A percentile compares a stretch with the other conserved stretches of the same genome.
Conservation (phyloP, 768 basidiomycete genomes). For the Termitomyces sp. region DNA sequence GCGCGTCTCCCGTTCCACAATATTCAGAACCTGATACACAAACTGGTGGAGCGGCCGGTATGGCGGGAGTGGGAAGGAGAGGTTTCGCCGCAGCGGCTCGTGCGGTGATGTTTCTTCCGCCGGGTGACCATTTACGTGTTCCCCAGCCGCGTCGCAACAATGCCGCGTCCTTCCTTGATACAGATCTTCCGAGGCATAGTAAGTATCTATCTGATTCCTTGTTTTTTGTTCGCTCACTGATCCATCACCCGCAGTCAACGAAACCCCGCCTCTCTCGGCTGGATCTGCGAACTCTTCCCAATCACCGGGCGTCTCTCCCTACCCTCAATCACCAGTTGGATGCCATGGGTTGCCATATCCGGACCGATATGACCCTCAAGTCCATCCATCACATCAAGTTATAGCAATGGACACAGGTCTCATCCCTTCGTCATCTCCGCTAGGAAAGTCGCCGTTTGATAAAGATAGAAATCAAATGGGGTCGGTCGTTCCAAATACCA, state of each 20-base stretch:
- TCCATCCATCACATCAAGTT: slow-evolving; percentile 2
- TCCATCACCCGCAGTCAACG: slow-evolving; percentile 20
- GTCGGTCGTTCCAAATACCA: slow-evolving; percentile 14
- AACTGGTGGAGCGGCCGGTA: slow-evolving; percentile 71
- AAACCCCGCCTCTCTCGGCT: slow-evolving; percentile 44
- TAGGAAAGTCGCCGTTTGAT: slow-evolving; percentile 54
- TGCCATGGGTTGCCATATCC: slow-evolving; percentile 17
- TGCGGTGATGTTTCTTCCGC: slow-evolving; percentile 33
- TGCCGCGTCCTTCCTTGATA: slow-evolving; percentile 42
- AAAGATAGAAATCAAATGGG: slow-evolving; percentile 39
- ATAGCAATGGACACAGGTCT: slow-evolving; percentile 9
- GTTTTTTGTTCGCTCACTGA: background rate
- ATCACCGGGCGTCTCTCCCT: slow-evolving; percentile 38
- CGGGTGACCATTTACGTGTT: slow-evolving; percentile 11
- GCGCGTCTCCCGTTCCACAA: slow-evolving; percentile 11
- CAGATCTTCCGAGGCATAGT: slow-evolving; percentile 37
- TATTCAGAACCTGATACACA: slow-evolving; percentile 50
- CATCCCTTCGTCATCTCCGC: slow-evolving; percentile 21
- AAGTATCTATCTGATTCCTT: slow-evolving; percentile 17
- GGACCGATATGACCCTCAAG: slow-evolving; percentile 8
- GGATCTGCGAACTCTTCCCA: slow-evolving; percentile 40
- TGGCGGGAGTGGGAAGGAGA: slow-evolving; percentile 88
- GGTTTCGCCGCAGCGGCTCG: slow-evolving; percentile 78
- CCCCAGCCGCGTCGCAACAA: slow-evolving; percentile 26
- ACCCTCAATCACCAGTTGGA: slow-evolving; percentile 27